phyloP scores from a whole-genome alignment of 2,329 filamentous ascomycete species.

The Diaporthe eres region DNA sequence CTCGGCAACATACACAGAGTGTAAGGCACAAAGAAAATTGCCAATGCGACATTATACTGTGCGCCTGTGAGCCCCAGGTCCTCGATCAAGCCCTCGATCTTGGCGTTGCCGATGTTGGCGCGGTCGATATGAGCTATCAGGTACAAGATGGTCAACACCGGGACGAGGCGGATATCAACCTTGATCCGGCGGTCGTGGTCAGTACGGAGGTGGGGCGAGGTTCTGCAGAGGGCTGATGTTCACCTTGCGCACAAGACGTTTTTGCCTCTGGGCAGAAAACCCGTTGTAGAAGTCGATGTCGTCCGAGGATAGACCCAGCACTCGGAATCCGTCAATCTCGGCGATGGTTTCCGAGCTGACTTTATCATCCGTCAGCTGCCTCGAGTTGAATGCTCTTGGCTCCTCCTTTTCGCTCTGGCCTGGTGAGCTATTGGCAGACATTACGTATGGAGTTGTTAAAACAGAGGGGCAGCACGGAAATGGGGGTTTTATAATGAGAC shows the following conservation, averaged over 20 bases:
- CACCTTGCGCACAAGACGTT: conserved; percentile 23
- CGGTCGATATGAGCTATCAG: conserved; percentile 26
- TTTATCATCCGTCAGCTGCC: background rate
- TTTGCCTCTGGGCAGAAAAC: background rate
- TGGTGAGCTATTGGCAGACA: background rate
- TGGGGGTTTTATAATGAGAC: too few relatives aligned
- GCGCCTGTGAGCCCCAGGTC: conserved; percentile 57
- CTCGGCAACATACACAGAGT: conserved; percentile 2
- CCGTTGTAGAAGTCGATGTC: conserved; percentile 11
- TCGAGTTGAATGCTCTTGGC: too few relatives aligned
- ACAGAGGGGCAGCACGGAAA: background rate
- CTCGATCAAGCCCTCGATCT: conserved; percentile 60
- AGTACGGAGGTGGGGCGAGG: background rate
- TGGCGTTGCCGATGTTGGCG: conserved; percentile 49
- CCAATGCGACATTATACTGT: conserved; percentile 58
- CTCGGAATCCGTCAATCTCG: conserved; percentile 5
- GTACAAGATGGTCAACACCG: conserved; percentile 24
- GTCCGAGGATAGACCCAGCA: background rate
- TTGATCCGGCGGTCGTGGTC: background rate
- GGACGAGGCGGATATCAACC: conserved; percentile 27
- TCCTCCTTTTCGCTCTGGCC: background rate
- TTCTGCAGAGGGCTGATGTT: too few relatives aligned
- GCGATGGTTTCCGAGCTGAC: background rate
- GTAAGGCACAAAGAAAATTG: conserved; percentile 35
- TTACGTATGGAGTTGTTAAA: background rate